Conservation (phyloP, 2,329 filamentous ascomycete species). For the Aureobasidium sp. region DNA sequence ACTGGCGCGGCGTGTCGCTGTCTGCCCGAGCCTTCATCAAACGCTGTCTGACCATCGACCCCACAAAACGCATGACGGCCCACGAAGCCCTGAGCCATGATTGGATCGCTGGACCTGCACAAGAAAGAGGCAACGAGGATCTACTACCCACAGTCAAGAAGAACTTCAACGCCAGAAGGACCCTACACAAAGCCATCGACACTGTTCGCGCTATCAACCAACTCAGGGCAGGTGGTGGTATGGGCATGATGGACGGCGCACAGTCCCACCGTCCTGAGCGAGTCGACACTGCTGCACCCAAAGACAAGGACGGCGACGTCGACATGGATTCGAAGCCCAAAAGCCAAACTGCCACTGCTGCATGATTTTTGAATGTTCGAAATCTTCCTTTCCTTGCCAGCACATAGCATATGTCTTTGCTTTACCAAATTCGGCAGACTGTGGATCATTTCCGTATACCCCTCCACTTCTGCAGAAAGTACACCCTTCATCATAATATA, state of each 20-base stretch:
- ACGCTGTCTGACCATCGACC: conserved; percentile 84
- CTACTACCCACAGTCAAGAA: conserved; percentile 60
- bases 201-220: conserved; percentile 64
- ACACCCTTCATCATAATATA: not conserved
- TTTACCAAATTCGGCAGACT: not conserved
- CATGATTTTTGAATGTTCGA: not conserved
- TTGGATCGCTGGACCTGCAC: conserved; percentile 55
- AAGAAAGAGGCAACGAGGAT: conserved; percentile 44
- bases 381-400: not conserved
- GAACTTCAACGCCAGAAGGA: conserved; percentile 61
- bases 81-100: conserved; percentile 64
- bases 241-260: conserved; percentile 56
- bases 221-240: conserved; percentile 51
- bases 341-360: not conserved
- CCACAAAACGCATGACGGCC: conserved; percentile 78
- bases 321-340: conserved; percentile 33
- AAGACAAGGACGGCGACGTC: conserved; percentile 23
- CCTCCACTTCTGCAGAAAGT: conserved; percentile 6
- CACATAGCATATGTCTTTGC: not conserved
- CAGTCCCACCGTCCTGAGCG: conserved; percentile 48
- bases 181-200: conserved; percentile 61
- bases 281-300: conserved; percentile 22
- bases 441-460: conserved; percentile 8
- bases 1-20: conserved; percentile 89
- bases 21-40: conserved; percentile 85